Evolutionary conservation across 2,329 filamentous ascomycete species (phyloP), one percentile per base, ranked within the genome.

Genomic region (Trichoderma pleuroti): DNA sequence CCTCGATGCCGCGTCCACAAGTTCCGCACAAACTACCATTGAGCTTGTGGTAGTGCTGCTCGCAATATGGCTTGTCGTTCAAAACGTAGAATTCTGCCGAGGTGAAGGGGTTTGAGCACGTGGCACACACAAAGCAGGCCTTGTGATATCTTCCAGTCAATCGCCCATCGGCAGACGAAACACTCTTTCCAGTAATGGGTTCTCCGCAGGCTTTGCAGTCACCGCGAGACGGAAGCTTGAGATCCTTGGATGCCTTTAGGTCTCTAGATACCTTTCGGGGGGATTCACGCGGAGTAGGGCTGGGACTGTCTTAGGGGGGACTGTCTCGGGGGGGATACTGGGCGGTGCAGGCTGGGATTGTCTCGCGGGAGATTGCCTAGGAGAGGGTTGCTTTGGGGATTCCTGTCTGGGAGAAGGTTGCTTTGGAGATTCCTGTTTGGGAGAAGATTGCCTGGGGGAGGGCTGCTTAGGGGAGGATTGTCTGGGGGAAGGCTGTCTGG

Each of bases 111-210:
- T 90, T 86, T 12, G 85, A 84, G 83, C 96, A 99, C 1, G 92
- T 94, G 5, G 89, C 88, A 85, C 96, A 99, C 12, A 95, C 92
- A 78, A 99, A 98, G 80, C 95, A 99, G 5, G 91, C 88, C 80
- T 97, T 97, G 85, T 99, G 96, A 80, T 97, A 99, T 73, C 94
- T 91, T 11, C 96, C 96, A 0, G 93, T 97, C 28, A 99, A 85
- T 28, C 94, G 91, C 18, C 96, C 96, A 76, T 98, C 96, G 0
- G 94, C 94, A 16, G 94, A 97, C 39, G 95, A 97, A 71, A 99
- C 90, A 1, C 94, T 97, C 82, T 98, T 98, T 24, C 94, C 95
- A 57, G 89, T 88, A 76, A 99, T 98, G 8, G 86, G 83, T 59
- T 91, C 84, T 4, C 88, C 85, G 80, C 96, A 99, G 1, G 93